Evolutionary conservation across 2,329 filamentous ascomycete genomes (phyloP).

Genomic region (Penicillium sp.): DNA sequence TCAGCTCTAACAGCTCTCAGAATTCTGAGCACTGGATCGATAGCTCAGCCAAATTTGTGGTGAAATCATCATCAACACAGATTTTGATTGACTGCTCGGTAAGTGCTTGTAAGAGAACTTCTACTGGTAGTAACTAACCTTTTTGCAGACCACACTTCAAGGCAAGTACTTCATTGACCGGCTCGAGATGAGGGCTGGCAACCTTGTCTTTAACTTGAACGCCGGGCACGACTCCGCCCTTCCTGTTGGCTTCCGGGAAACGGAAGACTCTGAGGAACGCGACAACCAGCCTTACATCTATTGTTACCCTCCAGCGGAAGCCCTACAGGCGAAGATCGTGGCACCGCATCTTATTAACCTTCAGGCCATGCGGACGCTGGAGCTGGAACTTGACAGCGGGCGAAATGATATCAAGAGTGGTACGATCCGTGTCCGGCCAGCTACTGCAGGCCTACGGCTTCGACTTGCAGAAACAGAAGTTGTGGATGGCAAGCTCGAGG

Average conservation of each 20-base stretch:
- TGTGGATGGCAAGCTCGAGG: slow-evolving; percentile 35
- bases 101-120: slow-evolving; percentile 17
- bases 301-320: slow-evolving; percentile 62
- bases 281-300: slow-evolving; percentile 55
- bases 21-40: slow-evolving; percentile 61
- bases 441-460: slow-evolving; percentile 53
- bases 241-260: slow-evolving; percentile 31
- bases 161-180: slow-evolving; percentile 69
- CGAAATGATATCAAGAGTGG: slow-evolving; percentile 56
- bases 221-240: slow-evolving; percentile 24
- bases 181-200: slow-evolving; percentile 49
- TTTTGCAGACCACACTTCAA: slow-evolving; percentile 38
- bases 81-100: slow-evolving; percentile 44
- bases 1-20: slow-evolving; percentile 41
- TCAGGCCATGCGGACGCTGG: slow-evolving; percentile 66
- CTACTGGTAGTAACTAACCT: slow-evolving; percentile 1
- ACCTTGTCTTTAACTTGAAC: slow-evolving; percentile 33
- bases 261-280: slow-evolving; percentile 24
- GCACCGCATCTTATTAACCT: slow-evolving; percentile 66
- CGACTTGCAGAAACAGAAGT: slow-evolving; percentile 45
- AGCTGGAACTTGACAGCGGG: slow-evolving; percentile 63
- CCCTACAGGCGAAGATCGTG: slow-evolving; percentile 59
- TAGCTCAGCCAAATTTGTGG: slow-evolving; percentile 36
- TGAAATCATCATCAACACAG: slow-evolving; percentile 50
- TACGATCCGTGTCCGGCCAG: slow-evolving; percentile 48